These are phyloP conservation scores for Phytophthora megakarya DNA, from an alignment of 352 stramenopile genomes.

Conservation along the genomic window DNA sequence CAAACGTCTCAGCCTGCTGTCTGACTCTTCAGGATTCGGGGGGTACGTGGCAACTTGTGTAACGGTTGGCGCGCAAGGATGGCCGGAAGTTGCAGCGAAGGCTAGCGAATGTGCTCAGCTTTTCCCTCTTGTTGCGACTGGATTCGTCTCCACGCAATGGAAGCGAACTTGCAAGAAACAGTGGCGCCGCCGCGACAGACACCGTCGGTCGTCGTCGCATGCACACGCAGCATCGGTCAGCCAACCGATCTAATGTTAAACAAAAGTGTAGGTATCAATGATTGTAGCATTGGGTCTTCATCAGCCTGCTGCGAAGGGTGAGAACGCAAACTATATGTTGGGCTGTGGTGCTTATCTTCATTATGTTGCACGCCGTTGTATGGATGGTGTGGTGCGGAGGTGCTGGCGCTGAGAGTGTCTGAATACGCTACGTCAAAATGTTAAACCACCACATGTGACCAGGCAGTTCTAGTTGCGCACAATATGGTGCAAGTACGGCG, in stretches of 20 bases:
- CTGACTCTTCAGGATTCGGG: conserved; percentile 38
- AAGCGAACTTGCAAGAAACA: conserved; percentile 3
- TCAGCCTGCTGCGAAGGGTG: not conserved
- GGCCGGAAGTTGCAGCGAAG: conserved; percentile 14
- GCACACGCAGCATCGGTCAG: not conserved
- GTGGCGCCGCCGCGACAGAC: not conserved
- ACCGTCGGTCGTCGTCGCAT: not conserved
- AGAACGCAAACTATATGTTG: not conserved
- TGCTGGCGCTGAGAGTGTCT: too few relatives aligned
- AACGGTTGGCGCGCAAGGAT: conserved; percentile 25
- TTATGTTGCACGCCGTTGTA: too few relatives aligned
- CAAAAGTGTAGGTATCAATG: not conserved
- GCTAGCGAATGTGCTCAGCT: conserved; percentile 1
- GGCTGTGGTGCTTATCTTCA: not conserved
- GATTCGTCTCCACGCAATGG: conserved; percentile 4
- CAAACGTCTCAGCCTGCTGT: conserved; percentile 31
- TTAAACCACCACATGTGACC: conserved; percentile 6
- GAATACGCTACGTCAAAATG: conserved; percentile 2
- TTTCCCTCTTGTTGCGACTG: conserved; percentile 1
- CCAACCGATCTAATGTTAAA: conserved; percentile 19
- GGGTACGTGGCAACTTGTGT: conserved; percentile 23
- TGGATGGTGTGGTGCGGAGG: not conserved
- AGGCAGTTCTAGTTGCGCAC: not conserved
- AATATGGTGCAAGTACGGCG: not conserved
- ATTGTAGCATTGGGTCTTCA: not conserved